A percentile compares a stretch with the other conserved stretches of the same genome.
These are phyloP conservation scores for Hypoxylon sp. DNA, from an alignment of 2,329 filamentous ascomycete genomes.

Conservation along the genomic window DNA sequence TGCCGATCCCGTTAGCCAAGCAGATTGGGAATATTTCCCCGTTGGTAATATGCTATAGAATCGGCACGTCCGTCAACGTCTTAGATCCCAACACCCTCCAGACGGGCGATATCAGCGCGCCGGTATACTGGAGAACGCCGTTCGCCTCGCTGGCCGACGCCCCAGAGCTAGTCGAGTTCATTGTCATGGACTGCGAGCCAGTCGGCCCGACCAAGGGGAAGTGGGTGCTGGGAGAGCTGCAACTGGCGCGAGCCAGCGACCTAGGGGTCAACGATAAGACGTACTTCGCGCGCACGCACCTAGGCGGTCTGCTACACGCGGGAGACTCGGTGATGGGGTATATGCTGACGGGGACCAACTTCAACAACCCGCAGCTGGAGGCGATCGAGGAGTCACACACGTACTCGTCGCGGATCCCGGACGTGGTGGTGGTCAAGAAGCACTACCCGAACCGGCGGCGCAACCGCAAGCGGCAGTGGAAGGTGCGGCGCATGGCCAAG, in stretches of 20 bases:
- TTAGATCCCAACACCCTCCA: slow-evolving; percentile 92
- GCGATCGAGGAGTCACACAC: slow-evolving; percentile 78
- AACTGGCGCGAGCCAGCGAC: slow-evolving; percentile 85
- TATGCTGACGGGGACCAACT: slow-evolving; percentile 73
- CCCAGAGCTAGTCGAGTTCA: slow-evolving; percentile 86
- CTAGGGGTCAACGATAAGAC: slow-evolving; percentile 85
- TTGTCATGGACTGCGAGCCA: slow-evolving; percentile 92
- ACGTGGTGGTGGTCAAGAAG: slow-evolving; percentile 97
- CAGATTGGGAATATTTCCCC: slow-evolving; percentile 88
- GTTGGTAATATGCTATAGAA: slow-evolving; percentile 82
- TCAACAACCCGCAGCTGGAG: slow-evolving; percentile 46
- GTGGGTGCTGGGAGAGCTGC: slow-evolving; percentile 85
- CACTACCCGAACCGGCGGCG: slow-evolving; percentile 82
- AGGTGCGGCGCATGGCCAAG: slow-evolving; percentile 89
- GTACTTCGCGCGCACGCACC: slow-evolving; percentile 89
- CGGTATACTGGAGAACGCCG: slow-evolving; percentile 89
- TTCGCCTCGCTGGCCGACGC: slow-evolving; percentile 86
- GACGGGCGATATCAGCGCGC: slow-evolving; percentile 81
- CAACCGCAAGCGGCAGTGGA: slow-evolving; percentile 89
- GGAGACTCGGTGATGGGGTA: slow-evolving; percentile 97
- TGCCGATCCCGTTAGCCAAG: slow-evolving; percentile 89
- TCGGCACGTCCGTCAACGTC: slow-evolving; percentile 89
- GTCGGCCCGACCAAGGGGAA: slow-evolving; percentile 78
- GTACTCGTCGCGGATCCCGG: slow-evolving; percentile 81
- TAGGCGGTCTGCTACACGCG: slow-evolving; percentile 83